Percentiles rank a stretch among this genome's conserved stretches.
Evolutionary conservation across 805 yeast species (phyloP).

Genomic region (Priceomyces melissophilus): DNA sequence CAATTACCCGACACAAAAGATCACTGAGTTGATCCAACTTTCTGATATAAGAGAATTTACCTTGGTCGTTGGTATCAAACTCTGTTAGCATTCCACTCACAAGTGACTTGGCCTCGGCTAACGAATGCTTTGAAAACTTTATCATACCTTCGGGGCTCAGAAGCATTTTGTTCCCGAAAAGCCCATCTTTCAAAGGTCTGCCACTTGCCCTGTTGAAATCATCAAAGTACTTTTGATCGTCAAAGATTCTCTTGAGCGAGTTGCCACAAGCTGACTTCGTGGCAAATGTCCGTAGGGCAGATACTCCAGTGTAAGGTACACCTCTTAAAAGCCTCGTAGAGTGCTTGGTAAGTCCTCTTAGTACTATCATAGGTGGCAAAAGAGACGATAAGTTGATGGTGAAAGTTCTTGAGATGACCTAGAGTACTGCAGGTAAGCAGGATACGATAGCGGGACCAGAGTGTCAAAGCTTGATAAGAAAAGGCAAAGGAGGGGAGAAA

Average conservation of each 20-base stretch:
- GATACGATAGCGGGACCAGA: no score
- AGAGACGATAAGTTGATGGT: no score
- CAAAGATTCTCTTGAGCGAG: conserved; percentile 50
- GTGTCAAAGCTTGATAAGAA: no score
- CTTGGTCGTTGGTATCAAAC: conserved; percentile 39
- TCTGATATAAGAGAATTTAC: conserved; percentile 47
- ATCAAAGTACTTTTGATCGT: conserved; percentile 56
- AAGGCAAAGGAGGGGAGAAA: no score
- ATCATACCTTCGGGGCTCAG: conserved; percentile 67
- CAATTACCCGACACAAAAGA: conserved; percentile 86
- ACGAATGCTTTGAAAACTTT: conserved; percentile 62
- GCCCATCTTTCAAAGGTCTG: conserved; percentile 40
- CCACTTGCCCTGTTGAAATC: conserved; percentile 36
- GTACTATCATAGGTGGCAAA: no score
- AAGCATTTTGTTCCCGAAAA: conserved; percentile 71
- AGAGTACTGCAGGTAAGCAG: no score
- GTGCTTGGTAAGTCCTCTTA: no score
- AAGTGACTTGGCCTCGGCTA: conserved; percentile 61
- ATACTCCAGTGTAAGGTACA: no score
- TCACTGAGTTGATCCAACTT: conserved; percentile 84
- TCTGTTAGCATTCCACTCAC: conserved; percentile 51
- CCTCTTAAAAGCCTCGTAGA: no score
- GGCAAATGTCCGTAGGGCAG: no score
- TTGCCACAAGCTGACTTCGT: no score
- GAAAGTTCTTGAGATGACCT: no score